Evolutionary conservation across 1,139 yeast species (phyloP), one percentile per base, ranked within the genome.

Genomic region (Suhomyces ambrosiae): DNA sequence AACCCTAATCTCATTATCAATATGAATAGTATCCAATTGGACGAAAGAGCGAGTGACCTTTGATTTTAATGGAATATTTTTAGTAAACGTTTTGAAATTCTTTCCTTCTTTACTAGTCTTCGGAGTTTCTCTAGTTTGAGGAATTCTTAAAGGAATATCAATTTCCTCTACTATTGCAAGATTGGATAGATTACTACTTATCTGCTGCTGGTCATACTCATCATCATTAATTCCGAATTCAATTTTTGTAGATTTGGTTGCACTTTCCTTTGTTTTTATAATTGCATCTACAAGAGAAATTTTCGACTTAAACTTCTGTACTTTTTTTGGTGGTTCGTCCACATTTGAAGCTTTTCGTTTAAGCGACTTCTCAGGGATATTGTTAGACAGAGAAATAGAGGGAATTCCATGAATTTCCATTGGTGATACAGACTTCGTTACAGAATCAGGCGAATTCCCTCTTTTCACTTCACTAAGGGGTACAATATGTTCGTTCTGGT

Each of bases 41-140:
- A 67, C 53, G 41, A 47, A 62, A 0, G 63, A 47, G 30, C 70
- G 41, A 0, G 60, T 51, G 14, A 56, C 50, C 11, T 47, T 50
- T 5, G 61, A 46, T 19, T 50, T 52, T n/a, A 54, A 29, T 1
- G 50, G 49, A 13, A 54, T 50, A 25, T 53, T 54, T 41, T 67
- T 70, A 14, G 46, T 52, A 48, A 71, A 71, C 3, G 46, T 57
- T 43, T 71, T 71, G 49, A 68, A 68, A 44, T 70, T 69, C 39
- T 60, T 66, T 4, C 70, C 53, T 2, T 59, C 61, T 2, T n/a
- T 23, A 5, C 7, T 5, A 21, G 30, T 2, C 7, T 35, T 13
- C 17, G 26, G 3, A 7, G 11, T 17, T 9, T 29, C 18, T n/a
- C 31, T 10, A 4, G 25, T n/a, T 8, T 38, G 35, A 6, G 44